These are phyloP conservation scores for Cutaneotrichosporon mucoides DNA, from an alignment of 1,284 basidiomycete species.

Conservation along the genomic window DNA sequence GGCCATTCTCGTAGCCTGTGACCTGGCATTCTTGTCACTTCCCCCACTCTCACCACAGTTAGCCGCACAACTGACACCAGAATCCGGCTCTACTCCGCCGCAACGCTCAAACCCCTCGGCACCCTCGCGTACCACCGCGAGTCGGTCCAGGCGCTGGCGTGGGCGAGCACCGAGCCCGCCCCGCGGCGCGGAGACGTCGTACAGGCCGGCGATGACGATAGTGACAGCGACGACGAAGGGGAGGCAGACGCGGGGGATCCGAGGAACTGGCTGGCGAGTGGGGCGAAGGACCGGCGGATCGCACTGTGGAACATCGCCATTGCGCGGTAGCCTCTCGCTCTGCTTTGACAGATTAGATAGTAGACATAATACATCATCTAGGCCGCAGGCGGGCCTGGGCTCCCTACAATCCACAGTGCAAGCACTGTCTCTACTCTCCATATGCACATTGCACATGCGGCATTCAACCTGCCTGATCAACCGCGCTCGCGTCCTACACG, in stretches of 20 bases:
- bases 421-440: too few relatives aligned
- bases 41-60: too few relatives aligned
- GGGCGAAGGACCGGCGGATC: slow-evolving; percentile 68
- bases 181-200: not conserved
- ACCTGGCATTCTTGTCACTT: too few relatives aligned
- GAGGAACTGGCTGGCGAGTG: slow-evolving; percentile 64
- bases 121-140: slow-evolving; percentile 73
- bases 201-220: slow-evolving; percentile 35
- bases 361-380: slow-evolving; percentile 5
- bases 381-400: not conserved
- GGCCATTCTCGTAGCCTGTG: too few relatives aligned
- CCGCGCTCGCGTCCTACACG: not conserved
- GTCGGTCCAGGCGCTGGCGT: slow-evolving; percentile 64
- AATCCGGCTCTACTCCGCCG: slow-evolving; percentile 70
- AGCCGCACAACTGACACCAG: slow-evolving; percentile 49
- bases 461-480: not conserved
- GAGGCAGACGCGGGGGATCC: slow-evolving; percentile 46
- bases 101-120: slow-evolving; percentile 70
- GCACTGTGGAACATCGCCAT: slow-evolving; percentile 68
- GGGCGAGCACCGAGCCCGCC: slow-evolving; percentile 39
- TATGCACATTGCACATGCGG: not conserved
- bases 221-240: slow-evolving; percentile 55
- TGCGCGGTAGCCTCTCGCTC: not conserved
- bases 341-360: too few relatives aligned
- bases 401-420: too few relatives aligned